Conservation (phyloP, 164 flowering plant genomes). For the Berberis vulgaris region DNA sequence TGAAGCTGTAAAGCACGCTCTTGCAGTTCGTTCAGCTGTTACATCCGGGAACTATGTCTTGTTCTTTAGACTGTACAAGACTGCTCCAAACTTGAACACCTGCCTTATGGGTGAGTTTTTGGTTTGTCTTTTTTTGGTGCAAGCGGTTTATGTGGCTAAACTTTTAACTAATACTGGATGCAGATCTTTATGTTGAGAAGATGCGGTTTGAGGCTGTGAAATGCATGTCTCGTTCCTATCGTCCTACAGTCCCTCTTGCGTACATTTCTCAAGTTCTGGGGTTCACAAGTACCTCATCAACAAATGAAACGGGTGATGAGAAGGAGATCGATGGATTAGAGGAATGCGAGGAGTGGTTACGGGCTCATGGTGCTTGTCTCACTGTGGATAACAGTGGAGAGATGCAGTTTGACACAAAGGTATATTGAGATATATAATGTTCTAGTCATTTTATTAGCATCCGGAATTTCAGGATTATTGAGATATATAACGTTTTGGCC, state of each 20-base stretch:
- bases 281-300: constrained; percentile 28
- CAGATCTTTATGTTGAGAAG: constrained; percentile 90
- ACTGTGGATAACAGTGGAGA: constrained; percentile 54
- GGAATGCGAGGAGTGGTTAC: constrained; percentile 89
- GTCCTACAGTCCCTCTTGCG: constrained; percentile 75
- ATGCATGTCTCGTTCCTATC: constrained; percentile 89
- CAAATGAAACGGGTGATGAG: constrained; percentile 32
- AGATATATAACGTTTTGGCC: too few species aligned
- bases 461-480: too few species aligned
- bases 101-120: constrained; percentile 67
- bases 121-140: not conserved
- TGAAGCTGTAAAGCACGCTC: constrained; percentile 84
- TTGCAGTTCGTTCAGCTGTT: constrained; percentile 88
- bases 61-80: constrained; percentile 79
- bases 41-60: constrained; percentile 78
- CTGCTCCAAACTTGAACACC: constrained; percentile 70
- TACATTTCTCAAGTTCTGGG: constrained; percentile 75
- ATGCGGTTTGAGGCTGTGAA: constrained; percentile 83
- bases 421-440: constrained; percentile 13
- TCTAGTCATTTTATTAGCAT: too few species aligned
- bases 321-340: constrained; percentile 54
- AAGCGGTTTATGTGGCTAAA: not conserved
- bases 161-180: constrained; percentile 2
- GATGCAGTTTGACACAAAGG: constrained; percentile 80
- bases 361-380: constrained; percentile 87